Conservation (phyloP, 2,329 filamentous ascomycete species). For the Aspergillus sp. region DNA sequence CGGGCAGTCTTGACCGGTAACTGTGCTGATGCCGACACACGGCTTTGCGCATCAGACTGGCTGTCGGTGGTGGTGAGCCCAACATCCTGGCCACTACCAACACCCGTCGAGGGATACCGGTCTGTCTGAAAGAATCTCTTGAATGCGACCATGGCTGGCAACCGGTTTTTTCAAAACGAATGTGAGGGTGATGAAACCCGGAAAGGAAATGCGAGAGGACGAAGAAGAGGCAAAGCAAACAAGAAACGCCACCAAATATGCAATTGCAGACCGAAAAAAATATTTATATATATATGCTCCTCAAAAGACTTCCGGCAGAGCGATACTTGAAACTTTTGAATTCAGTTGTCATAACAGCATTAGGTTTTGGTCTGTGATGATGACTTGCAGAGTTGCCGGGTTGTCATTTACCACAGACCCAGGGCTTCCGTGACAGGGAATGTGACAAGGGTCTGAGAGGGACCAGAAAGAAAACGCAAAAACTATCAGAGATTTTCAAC, state of each 20-base stretch:
- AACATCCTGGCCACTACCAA: slow-evolving; percentile 1
- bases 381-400: neutral
- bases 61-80: neutral
- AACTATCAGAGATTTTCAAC: neutral
- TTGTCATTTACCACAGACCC: neutral
- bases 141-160: slow-evolving; percentile 24
- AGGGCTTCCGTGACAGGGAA: neutral
- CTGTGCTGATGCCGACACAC: neutral
- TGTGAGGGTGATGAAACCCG: slow-evolving; percentile 1
- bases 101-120: slow-evolving; percentile 10
- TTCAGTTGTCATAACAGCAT: slow-evolving; percentile 6
- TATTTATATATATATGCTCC: too few species aligned
- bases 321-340: neutral
- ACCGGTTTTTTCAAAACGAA: neutral
- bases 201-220: neutral
- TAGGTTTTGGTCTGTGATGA: neutral
- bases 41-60: neutral
- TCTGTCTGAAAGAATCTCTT: slow-evolving; percentile 28
- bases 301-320: too few species aligned
- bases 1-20: slow-evolving; percentile 11
- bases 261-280: too few species aligned
- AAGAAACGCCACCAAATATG: too few species aligned
- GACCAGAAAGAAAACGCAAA: neutral
- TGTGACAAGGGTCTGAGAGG: neutral
- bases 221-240: neutral